Base-by-base conservation (phyloP, 176 grass and related monocot species). In the maize (Zea mays) region DNA sequence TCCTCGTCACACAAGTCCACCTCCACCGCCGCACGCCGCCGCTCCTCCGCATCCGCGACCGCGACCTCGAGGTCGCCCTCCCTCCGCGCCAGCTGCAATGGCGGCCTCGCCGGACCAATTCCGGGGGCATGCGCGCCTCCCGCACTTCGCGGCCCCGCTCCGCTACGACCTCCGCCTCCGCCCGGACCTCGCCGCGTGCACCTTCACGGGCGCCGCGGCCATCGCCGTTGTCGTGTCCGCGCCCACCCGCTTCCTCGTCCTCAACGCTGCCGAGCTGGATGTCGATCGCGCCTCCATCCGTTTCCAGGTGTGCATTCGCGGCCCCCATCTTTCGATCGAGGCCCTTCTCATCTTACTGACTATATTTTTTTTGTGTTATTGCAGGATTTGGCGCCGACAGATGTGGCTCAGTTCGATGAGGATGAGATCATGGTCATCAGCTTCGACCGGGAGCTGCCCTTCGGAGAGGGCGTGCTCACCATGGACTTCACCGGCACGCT, bases 361-460 rank as follows among this genome's bases (percentile, higher is more conserved):
- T 16, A 17, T 19, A 6, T 10, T 66, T 15, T 56, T 8, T n/a
- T n/a, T 5, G 35, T 56, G 34, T 61, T 52, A 3, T 59, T 61
- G 21, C 82, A 88, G 76, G 67, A 84, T 68, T 58, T 55, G 79
- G 75, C 8, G 49, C 90, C 86, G 5, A 67, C 76, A 10, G 85
- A 86, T 62, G 74, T 88, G 19, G 80, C 55, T 0, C 41, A 71
- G 65, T 81, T 88, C 46, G 76, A 92, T 61, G 87, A 90, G 65
- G 94, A 94, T 55, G 91, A 90, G 73, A 90, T 94, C 75, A 62
- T 94, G 10, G 87, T 92, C 59, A 2, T 97, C 3, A 73, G 83
- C 16, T 98, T 98, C 33, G 80, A 69, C 51, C 3, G 48, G 15
- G 44, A 81, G 6, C 89, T 98, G 41, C 85, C 87, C 2, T 0